Evolutionary conservation across 192 early-diverging fungal species (phyloP), one percentile per base, ranked within the genome.

Genomic region (Funneliformis mosseae): DNA sequence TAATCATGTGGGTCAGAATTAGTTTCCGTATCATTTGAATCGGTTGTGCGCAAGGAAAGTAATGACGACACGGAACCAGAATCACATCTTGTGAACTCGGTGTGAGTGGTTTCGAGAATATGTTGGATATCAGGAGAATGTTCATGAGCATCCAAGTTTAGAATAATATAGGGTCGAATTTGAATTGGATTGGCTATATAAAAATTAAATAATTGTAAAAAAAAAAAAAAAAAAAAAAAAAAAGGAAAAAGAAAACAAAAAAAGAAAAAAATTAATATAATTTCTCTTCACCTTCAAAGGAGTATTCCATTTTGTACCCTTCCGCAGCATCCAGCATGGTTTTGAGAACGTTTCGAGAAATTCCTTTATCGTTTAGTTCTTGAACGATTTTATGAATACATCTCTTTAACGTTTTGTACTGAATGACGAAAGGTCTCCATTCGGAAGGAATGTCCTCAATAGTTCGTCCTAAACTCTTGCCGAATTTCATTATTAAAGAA

Each of bases 391-490:
- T 84, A 74, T 89, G 88, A 78, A 94, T 92, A 77, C 85, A 87
- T 83, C 91, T 93, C 83, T 94, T 94, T 18, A 94, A 86, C 23
- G 83, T 81, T 75, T 93, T 93, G 88, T 94, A 94, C 62, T 92
- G 91, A 64, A 94, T 92, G n/a, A 93, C 71, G 76, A 92, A 93
- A 8, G 90, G 92, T 68, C 91, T 88, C 91, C 92, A 93, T 72
- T 91, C 90, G 60, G 86, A 86, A 9, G 93, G 93, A 75, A 94
- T 90, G 50, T 91, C 82, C 81, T 91, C 90, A 21, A 91, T 84
- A 84, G 86, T 90, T 5, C 87, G 86, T 73, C 93, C 92, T 39
- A 94, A 85, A 27, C 88, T 84, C 77, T 93, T 92, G 75, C 88
- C 90, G 84, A 94, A 94, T 88, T 94, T 94, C 93, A 94, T 94